Evolutionary conservation across 108 stramenopile species (phyloP).

Genomic region (Skeletonema tropicum): DNA sequence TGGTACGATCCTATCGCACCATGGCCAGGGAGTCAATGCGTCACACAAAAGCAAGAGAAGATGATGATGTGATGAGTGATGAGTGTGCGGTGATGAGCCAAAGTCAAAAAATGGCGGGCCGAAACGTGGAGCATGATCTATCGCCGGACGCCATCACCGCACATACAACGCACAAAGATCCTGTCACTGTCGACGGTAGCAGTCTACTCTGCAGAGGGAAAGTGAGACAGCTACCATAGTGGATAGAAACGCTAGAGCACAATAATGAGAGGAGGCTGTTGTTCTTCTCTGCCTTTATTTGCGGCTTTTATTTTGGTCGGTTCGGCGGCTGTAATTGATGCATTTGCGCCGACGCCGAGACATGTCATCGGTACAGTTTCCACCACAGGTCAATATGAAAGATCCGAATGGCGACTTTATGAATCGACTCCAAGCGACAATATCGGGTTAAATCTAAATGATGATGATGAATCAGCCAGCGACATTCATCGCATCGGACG

Average conservation of each 20-base stretch:
- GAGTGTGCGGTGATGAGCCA: too few relatives aligned
- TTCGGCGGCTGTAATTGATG: constrained; percentile 1
- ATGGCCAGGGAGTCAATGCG: neutral
- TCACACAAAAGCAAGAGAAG: neutral
- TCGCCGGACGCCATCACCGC: too few relatives aligned
- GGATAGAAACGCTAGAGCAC: neutral
- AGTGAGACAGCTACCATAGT: neutral
- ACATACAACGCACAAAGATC: too few relatives aligned
- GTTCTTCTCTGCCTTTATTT: neutral
- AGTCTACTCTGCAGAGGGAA: neutral
- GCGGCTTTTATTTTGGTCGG: neutral
- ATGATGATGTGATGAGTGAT: neutral
- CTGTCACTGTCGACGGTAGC: too few relatives aligned
- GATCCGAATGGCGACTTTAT: neutral
- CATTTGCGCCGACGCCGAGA: constrained; percentile 22
- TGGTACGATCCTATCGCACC: neutral
- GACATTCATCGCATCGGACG: constrained; percentile 4
- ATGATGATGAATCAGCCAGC: neutral
- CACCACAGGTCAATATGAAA: neutral
- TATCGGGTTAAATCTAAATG: neutral
- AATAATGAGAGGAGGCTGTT: neutral
- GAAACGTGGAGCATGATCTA: neutral
- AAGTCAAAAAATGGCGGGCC: neutral
- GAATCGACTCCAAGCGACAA: neutral
- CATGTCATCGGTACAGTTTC: neutral